Evolutionary conservation across 1,284 basidiomycete genomes (phyloP).

Genomic region (Volvariella surrecta): DNA sequence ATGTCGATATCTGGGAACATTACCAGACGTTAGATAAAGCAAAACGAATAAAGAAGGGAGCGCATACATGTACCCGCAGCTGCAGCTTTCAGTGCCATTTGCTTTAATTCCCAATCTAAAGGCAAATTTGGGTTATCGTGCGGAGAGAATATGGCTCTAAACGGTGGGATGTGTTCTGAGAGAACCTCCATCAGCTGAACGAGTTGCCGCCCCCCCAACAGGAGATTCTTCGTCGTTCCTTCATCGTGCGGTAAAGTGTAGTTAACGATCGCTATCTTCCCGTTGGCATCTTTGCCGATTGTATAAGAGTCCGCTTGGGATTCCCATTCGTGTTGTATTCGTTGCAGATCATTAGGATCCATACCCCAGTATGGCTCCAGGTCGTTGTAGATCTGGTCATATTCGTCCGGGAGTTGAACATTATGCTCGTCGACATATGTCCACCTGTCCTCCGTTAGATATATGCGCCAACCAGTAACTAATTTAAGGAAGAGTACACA

Average conservation of each 20-base stretch:
- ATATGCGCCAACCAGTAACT: background rate
- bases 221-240: constrained; percentile 14
- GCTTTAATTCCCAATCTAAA: constrained; percentile 33
- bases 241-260: constrained; percentile 19
- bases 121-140: constrained; percentile 39
- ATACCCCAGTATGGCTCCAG: constrained; percentile 50
- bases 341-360: constrained; percentile 33
- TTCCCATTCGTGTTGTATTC: constrained; percentile 30
- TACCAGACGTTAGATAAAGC: background rate
- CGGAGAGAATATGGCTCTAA: constrained; percentile 35
- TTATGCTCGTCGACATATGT: constrained; percentile 42
- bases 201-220: constrained; percentile 20
- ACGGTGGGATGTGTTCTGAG: constrained; percentile 28
- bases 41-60: background rate
- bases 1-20: constrained; percentile 25
- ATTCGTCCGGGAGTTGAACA: constrained; percentile 53
- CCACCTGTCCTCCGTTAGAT: constrained; percentile 34
- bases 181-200: constrained; percentile 30
- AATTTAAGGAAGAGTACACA: constrained; percentile 10
- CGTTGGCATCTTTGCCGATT: constrained; percentile 24
- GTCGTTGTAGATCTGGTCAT: constrained; percentile 45
- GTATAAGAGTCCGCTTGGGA: constrained; percentile 28
- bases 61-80: constrained; percentile 32
- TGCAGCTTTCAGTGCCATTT: constrained; percentile 30
- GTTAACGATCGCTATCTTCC: constrained; percentile 25